phyloP scores from a whole-genome alignment of 192 early-diverging fungal species.

The Linnemannia hyalina region DNA sequence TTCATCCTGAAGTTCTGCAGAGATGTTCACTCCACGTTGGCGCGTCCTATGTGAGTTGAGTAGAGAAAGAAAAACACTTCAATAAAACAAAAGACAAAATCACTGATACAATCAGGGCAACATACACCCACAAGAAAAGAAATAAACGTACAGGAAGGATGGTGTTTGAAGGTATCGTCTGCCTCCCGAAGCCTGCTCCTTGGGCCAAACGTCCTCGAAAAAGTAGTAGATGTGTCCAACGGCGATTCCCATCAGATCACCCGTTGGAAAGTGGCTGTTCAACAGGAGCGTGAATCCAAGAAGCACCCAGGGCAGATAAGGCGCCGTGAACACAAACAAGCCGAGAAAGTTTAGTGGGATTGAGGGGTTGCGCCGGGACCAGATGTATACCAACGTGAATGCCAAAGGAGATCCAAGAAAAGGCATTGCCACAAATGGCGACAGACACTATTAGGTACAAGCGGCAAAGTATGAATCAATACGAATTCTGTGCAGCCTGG shows the following conservation, averaged over 20 bases:
- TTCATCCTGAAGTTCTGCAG: slow-evolving; percentile 31
- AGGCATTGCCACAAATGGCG: slow-evolving; percentile 69
- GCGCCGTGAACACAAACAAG: slow-evolving; percentile 91
- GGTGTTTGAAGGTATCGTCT: slow-evolving; percentile 68
- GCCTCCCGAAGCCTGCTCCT: slow-evolving; percentile 70
- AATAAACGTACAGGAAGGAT: slow-evolving; percentile 60
- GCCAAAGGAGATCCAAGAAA: slow-evolving; percentile 89
- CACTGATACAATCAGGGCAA: background rate
- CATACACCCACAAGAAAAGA: background rate
- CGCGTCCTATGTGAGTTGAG: slow-evolving; percentile 11
- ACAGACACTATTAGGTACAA: slow-evolving; percentile 40
- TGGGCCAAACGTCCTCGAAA: slow-evolving; percentile 94
- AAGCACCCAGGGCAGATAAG: slow-evolving; percentile 93
- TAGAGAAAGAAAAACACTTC: background rate
- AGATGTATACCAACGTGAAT: slow-evolving; percentile 93
- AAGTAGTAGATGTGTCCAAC: slow-evolving; percentile 97
- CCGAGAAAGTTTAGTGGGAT: slow-evolving; percentile 91
- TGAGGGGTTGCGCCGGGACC: slow-evolving; percentile 96
- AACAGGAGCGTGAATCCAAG: slow-evolving; percentile 90
- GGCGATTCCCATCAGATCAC: slow-evolving; percentile 86
- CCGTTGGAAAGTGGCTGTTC: slow-evolving; percentile 79
- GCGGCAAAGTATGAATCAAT: background rate
- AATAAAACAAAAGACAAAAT: background rate
- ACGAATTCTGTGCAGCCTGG: background rate
- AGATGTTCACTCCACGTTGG: slow-evolving; percentile 26